A percentile compares a stretch with the other conserved stretches of the same genome.
Evolutionary conservation across 108 stramenopile species (phyloP).

Genomic region (Fragilaria radians): DNA sequence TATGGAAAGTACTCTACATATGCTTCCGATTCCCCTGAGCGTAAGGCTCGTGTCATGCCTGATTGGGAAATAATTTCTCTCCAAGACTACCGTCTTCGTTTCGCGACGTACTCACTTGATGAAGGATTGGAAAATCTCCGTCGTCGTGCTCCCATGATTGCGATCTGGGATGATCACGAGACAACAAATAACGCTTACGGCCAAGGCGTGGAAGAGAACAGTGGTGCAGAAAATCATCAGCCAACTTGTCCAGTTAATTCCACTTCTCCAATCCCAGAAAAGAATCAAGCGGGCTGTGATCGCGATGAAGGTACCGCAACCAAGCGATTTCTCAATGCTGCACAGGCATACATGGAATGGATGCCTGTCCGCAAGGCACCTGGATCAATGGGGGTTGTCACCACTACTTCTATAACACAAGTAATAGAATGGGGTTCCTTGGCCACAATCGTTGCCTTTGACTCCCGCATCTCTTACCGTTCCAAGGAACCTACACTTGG

Average conservation of each 20-base stretch:
- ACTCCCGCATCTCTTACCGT: no score
- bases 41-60: slow-evolving; percentile 6
- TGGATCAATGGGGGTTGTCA: slow-evolving; percentile 12
- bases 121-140: slow-evolving; percentile 23
- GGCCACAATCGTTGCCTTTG: slow-evolving; percentile 16
- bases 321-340: slow-evolving; percentile 8
- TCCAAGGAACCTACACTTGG: slow-evolving; percentile 3
- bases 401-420: slow-evolving; percentile 9
- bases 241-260: slow-evolving; percentile 7
- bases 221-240: slow-evolving; percentile 22
- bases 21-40: slow-evolving; percentile 9
- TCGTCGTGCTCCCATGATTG: slow-evolving; percentile 3
- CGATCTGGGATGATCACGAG: slow-evolving; percentile 31
- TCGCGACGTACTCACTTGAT: slow-evolving; percentile 17
- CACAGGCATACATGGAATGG: slow-evolving; percentile 29
- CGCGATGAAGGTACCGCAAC: slow-evolving; percentile 13
- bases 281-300: slow-evolving; percentile 11
- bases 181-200: slow-evolving; percentile 16
- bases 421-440: slow-evolving; percentile 23
- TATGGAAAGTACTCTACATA: slow-evolving; percentile 12
- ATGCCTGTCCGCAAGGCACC: slow-evolving; percentile 19
- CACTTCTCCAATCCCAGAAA: neutral
- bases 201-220: neutral
- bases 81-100: no score
- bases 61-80: slow-evolving; percentile 16